A percentile compares a stretch with the other conserved stretches of the same genome.
Evolutionary conservation across 805 yeast genomes (phyloP).

Genomic region (Wickerhamomyces silvicola): DNA sequence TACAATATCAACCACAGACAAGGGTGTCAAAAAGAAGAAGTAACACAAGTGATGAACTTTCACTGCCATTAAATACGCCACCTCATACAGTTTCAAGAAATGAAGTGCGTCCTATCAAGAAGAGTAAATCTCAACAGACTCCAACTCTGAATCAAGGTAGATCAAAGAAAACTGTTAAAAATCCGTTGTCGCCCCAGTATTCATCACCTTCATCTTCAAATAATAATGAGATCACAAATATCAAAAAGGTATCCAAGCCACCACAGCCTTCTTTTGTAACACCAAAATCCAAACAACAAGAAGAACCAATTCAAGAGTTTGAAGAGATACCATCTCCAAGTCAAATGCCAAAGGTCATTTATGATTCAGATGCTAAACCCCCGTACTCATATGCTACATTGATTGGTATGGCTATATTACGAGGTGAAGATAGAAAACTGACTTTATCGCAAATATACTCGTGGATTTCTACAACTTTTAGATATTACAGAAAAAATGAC

Average conservation of each 20-base stretch:
- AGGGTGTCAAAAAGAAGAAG: conserved; percentile 8
- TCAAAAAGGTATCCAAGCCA: conserved; percentile 12
- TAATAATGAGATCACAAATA: not conserved
- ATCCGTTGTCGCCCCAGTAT: conserved; percentile 23
- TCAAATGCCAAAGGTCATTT: conserved; percentile 18
- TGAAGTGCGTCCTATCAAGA: conserved; percentile 9
- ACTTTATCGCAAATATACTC: conserved; percentile 80
- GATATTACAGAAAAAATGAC: conserved; percentile 75
- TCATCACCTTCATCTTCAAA: conserved; percentile 19
- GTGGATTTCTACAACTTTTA: conserved; percentile 87
- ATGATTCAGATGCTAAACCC: conserved; percentile 49
- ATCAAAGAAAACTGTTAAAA: conserved; percentile 12
- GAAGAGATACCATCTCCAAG: conserved; percentile 17
- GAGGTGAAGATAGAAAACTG: conserved; percentile 66
- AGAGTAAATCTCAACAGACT: conserved; percentile 16
- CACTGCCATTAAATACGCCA: conserved; percentile 21
- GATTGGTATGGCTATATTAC: conserved; percentile 86
- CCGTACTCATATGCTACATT: conserved; percentile 91
- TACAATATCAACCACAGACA: not conserved
- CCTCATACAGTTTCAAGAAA: conserved; percentile 22
- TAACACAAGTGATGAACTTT: conserved; percentile 8
- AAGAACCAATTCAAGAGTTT: not conserved
- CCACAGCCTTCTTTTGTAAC: conserved; percentile 18
- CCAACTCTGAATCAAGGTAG: conserved; percentile 18
- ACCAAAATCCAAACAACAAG: conserved; percentile 10